A percentile compares a stretch with the other conserved stretches of the same genome.
Evolutionary conservation across 345 rosid species (phyloP).

Genomic region (Diplotaxis tenuifolia): DNA sequence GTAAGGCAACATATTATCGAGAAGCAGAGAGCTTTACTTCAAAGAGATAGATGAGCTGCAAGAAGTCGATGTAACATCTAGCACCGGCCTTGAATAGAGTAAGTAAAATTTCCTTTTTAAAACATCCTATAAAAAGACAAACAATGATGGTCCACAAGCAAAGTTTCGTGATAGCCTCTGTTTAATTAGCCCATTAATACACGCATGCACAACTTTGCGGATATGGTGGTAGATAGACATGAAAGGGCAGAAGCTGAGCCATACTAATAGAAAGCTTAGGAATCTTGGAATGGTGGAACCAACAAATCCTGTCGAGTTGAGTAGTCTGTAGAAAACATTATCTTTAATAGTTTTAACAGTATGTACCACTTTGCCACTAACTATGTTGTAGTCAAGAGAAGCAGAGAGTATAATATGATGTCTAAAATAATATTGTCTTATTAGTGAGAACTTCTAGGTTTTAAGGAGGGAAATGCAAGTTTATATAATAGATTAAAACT

Average conservation of each 20-base stretch:
- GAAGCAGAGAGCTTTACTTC: neutral
- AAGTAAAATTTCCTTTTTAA: neutral
- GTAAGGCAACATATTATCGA: neutral
- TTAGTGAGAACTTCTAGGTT: too few relatives aligned
- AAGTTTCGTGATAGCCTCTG: slow-evolving; percentile 25
- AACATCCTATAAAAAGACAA: slow-evolving; percentile 15
- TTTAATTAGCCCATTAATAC: slow-evolving; percentile 21
- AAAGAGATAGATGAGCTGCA: slow-evolving; percentile 1
- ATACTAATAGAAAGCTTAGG: slow-evolving; percentile 10
- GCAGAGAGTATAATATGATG: neutral
- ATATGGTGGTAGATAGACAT: slow-evolving; percentile 20
- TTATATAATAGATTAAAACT: too few relatives aligned
- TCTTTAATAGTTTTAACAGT: slow-evolving; percentile 30
- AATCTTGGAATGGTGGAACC: slow-evolving; percentile 25
- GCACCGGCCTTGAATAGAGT: neutral
- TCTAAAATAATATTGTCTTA: slow-evolving; percentile 21
- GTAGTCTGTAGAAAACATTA: slow-evolving; percentile 27
- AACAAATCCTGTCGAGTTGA: slow-evolving; percentile 8
- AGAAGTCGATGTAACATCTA: neutral
- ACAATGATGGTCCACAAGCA: slow-evolving; percentile 27
- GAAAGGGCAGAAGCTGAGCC: slow-evolving; percentile 7
- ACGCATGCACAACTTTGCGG: slow-evolving; percentile 9
- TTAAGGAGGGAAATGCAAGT: too few relatives aligned
- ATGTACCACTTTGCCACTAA: slow-evolving; percentile 26
- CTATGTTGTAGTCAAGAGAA: slow-evolving; percentile 24